Base-by-base conservation (phyloP, 1,284 basidiomycete genomes). In the Athelia psychrophila region DNA sequence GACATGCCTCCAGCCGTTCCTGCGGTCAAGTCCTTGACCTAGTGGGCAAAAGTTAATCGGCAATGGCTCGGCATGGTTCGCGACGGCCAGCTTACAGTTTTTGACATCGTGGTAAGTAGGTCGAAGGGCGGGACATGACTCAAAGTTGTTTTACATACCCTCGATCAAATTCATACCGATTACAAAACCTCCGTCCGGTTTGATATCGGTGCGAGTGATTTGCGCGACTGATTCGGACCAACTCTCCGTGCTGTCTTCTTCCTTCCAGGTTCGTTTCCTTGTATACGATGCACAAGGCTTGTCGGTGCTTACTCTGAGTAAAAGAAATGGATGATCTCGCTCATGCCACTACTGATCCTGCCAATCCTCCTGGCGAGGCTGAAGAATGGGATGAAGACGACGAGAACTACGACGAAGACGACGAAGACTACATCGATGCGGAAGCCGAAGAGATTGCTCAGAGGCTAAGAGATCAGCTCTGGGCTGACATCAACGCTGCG, bases 1-100 rank as follows among this genome's bases (percentile, higher is more conserved):
- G 89, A 86, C 60, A 95, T 86, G 45, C 94, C 94, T 47, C 94
- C 94, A 24, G 83, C 82, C 18, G 91, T 93, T 49, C 93, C 93
- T 51, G 90, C 92, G 44, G 89, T 78, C 58, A 95, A 70, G 68
- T 95, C 93, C 72, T 93, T 93, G 42, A 79, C 72, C 38, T 42
- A 42, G 20, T 9, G n/a, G n/a, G 6, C n/a, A n/a, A 6, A 42
- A 22, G n/a, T 18, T 16, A 42, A 16, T n/a, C 6, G n/a, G 38
- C 6, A 22, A 9, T 16, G n/a, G 20, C 38, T 6, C 38, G n/a
- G 38, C 38, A 18, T 6, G n/a, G 16, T 42, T 18, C 16, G 5
- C n/a, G 20, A 16, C 8, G 38, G 38, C n/a, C n/a, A n/a, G 38
- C 38, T 42, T 46, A 46, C 44, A 16, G 79, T 78, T 54, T 76